Evolutionary conservation across 139 green algal genomes (phyloP), one percentile per base, ranked within the genome.

Genomic region (Chloropicon primus): DNA sequence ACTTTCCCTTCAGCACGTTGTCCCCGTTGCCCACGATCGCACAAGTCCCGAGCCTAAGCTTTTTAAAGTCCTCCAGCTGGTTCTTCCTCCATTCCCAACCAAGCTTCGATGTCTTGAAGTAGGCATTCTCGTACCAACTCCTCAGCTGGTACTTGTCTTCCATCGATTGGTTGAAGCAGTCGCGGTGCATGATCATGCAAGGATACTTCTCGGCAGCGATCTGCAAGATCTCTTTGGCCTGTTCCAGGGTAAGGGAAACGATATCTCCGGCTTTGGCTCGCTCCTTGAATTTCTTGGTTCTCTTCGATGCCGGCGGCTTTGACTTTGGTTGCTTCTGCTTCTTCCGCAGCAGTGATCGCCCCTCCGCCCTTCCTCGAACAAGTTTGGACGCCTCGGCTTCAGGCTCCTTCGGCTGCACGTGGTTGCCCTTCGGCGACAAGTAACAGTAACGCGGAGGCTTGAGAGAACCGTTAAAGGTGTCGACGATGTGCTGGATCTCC

Each of bases 11-110:
- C 27, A 82, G 22, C 73, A 82, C 22, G 74, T 82, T 82, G 27
- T 82, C 78, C 28, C 73, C 78, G 1, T 74, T 79, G 28, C 78
- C 78, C 26, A 82, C 41, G 28, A 82, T 27, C 21, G 78, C 78
- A 73, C 78, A 82, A 1, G 27, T 79, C 22, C 78, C 78, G 21
- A 82, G 74, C 17, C 41, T 62, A 17, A 62, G 41, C 41, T 62
- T 62, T 17, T 62, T 62, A 17, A 62, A 62, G 41, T 62, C 41
- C 41, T 62, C 41, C 41, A 62, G 41, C 41, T 62, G 41, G 5
- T 62, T 62, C 17, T 17, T 62, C 41, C 41, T 62, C 10, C 10
- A 62, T 17, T 62, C 41, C 41, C 41, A 62, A 17, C 17, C 41
- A 5, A 62, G 5, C 10, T 5, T 62, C 17, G 41, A 62, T 62